Conservation (phyloP, 139 green algal species). For the Chlorella sp. region DNA sequence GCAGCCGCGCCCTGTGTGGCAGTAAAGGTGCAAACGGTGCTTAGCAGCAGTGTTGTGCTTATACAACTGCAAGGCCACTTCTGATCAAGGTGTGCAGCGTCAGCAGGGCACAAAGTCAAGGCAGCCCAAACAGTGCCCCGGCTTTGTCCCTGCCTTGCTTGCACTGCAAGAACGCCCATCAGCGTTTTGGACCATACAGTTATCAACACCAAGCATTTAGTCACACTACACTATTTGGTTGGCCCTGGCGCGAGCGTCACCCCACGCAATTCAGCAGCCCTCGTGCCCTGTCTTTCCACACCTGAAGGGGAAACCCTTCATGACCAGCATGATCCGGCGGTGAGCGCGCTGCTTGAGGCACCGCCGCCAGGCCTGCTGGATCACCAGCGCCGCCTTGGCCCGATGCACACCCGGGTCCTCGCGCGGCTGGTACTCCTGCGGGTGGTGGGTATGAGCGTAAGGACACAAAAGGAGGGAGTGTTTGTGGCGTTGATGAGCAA, state of each 20-base stretch:
- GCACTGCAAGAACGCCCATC: no score
- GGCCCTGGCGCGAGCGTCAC: no score
- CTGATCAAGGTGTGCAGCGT: background rate
- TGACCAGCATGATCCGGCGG: background rate
- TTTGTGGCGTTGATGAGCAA: background rate
- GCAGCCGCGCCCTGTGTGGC: background rate
- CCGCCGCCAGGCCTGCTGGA: background rate
- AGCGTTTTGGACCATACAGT: no score
- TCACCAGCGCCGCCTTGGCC: background rate
- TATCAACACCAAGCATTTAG: no score
- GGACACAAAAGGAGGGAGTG: background rate
- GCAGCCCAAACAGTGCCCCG: no score
- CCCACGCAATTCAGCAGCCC: background rate
- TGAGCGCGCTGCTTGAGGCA: background rate
- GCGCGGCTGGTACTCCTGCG: background rate
- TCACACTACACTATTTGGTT: no score
- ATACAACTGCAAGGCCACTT: background rate
- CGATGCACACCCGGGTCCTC: background rate
- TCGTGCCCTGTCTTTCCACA: background rate
- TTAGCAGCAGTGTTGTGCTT: background rate
- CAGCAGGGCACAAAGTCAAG: background rate
- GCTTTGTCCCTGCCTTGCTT: background rate
- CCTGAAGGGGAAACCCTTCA: background rate
- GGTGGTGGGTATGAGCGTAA: background rate
- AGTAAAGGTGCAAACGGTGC: no score